Evolutionary conservation across 371 early-diverging fungal species (phyloP), one percentile per base, ranked within the genome.

Genomic region (Mucor velutinosus): DNA sequence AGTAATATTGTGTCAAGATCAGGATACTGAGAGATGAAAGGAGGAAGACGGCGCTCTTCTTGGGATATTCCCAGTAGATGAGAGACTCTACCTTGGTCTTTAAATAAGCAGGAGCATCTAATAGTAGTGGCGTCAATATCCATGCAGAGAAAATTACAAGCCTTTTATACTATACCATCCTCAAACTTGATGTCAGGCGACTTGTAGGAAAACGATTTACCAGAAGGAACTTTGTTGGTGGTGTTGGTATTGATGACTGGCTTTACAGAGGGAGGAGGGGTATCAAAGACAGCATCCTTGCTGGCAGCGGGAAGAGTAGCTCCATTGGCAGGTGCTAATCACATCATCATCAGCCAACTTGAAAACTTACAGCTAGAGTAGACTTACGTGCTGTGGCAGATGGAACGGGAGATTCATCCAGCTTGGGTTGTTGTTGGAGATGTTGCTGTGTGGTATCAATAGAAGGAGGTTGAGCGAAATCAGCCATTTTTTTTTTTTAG

Each of bases 41-140:
- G 6, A 85, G 69, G 10, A 78, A 68, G 8, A 65, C 70, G 58
- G 72, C 86, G 19, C 82, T 80, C 60, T 81, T 75, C 30, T 72
- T 41, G 12, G 86, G 87, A 27, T 81, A 72, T 68, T 87, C 84
- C 87, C 87, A 87, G 59, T 81, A 81, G 59, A 87, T 72, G 27
- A 87, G 78, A 41, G 82, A 82, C 61, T 78, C 76, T 33, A 78
- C 65, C 45, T 79, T 68, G 19, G 82, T 72, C 15, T 78, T 78
- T 62, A 87, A 78, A 70, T 81, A 84, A 15, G 72, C 64, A 23
- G 79, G 70, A 17, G 79, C 81, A 45, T 82, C 86, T 85, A 67
- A 1, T 17, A 5, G 35, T 7, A 41, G 4, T 17, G 17, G 5
- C 6, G 6, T 41, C 41, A 41, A 25, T 15, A 41, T 32, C 32